Base-by-base conservation (phyloP, 306 rosid genomes). In the Neltuma alba region DNA sequence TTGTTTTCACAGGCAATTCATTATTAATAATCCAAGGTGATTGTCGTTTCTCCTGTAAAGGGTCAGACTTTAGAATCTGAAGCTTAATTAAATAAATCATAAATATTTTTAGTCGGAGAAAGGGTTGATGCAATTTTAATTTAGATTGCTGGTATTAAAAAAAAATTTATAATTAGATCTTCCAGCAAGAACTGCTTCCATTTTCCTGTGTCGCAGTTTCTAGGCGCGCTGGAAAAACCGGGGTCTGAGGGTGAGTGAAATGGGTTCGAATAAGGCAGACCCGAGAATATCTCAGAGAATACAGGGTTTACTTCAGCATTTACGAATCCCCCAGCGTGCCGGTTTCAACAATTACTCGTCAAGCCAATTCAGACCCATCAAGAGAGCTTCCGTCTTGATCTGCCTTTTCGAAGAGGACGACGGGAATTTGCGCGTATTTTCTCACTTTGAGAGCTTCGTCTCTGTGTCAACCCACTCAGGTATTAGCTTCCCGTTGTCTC, bases 391-490 rank as follows among this genome's bases (percentile, higher is more conserved):
- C 1, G 97, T 94, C 66, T 81, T 94, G 76, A 76, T 92, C 66
- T 91, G 98, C 65, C 67, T 94, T 15, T 94, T 89, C 73, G 75
- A 81, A 78, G 90, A 76, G 9, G 75, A 64, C 64, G 74, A 83
- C 7, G 94, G 86, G 34, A 81, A 83, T 70, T 81, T 89, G 1
- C 88, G 90, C 7, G 91, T 94, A 2, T 75, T n/a, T 92, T 64
- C 92, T 94, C 58, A 94, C 96, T 57, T 87, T 83, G 64, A 87
- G 97, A 38, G 86, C 98, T 68, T 89, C 96, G 4, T 86, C 90
- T 80, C 94, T 94, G n/a, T n/a, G 44, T 88, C 94, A 64, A 74
- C 91, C 54, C 92, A 90, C 81, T 85, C 98, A 15, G 98, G 98
- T 63, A 13, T n/a, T 16, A 7, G 31, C 21, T 20, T 5, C 52